phyloP scores from a whole-genome alignment of 2,329 filamentous ascomycete species.

The Celoporthe dispersa region DNA sequence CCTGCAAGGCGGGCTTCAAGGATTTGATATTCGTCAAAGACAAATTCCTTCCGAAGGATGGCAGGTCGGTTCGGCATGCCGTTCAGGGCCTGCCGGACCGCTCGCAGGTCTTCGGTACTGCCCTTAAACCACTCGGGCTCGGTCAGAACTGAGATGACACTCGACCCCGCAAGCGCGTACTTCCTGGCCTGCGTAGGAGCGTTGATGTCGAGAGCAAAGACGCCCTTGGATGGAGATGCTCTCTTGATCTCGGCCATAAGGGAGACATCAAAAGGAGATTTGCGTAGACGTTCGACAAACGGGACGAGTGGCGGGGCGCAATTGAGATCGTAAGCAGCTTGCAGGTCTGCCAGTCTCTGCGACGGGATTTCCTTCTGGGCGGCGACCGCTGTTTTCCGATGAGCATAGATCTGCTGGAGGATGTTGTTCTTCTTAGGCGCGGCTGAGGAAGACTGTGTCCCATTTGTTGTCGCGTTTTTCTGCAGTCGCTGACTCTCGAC shows the following conservation, averaged over 20 bases:
- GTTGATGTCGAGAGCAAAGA: slow-evolving; percentile 85
- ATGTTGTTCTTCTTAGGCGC: slow-evolving; percentile 71
- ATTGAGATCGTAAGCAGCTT: slow-evolving; percentile 83
- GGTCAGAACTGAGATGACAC: slow-evolving; percentile 96
- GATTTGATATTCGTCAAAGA: slow-evolving; percentile 98
- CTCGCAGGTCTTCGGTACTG: slow-evolving; percentile 88
- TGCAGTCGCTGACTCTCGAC: slow-evolving; percentile 70
- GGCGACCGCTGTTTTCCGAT: slow-evolving; percentile 74
- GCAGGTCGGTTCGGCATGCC: slow-evolving; percentile 92
- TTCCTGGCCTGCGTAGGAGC: slow-evolving; percentile 88
- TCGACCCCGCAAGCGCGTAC: slow-evolving; percentile 92
- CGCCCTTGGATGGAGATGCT: slow-evolving; percentile 93
- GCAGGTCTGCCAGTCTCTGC: slow-evolving; percentile 79
- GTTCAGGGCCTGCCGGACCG: slow-evolving; percentile 85
- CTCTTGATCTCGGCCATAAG: slow-evolving; percentile 98
- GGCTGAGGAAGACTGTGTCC: neutral
- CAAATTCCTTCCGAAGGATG: slow-evolving; percentile 91
- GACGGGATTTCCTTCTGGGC: slow-evolving; percentile 86
- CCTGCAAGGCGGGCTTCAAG: slow-evolving; percentile 90
- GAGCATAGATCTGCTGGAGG: slow-evolving; percentile 85
- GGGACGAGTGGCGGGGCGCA: slow-evolving; percentile 83
- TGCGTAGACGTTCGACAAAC: slow-evolving; percentile 77
- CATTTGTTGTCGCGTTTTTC: slow-evolving; percentile 42
- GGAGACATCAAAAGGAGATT: slow-evolving; percentile 85
- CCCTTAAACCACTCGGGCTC: slow-evolving; percentile 99